Percentiles rank a stretch among this genome's conserved stretches.
These are phyloP conservation scores for Phytopythium boreale DNA, from an alignment of 352 stramenopile species.

Conservation along the genomic window DNA sequence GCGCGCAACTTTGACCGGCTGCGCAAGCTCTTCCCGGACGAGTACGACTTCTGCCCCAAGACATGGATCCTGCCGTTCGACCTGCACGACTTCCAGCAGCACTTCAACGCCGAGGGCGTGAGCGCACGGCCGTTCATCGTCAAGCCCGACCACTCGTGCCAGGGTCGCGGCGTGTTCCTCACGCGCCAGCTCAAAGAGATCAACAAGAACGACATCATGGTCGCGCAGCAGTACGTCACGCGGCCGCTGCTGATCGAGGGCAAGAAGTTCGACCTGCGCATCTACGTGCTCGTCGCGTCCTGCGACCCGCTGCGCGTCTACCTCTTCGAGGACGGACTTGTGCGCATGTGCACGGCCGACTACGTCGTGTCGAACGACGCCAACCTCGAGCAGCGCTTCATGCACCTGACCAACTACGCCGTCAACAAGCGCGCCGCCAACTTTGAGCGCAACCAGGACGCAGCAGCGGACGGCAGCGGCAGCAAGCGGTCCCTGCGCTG, in stretches of 20 bases:
- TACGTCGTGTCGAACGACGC: slow-evolving; percentile 82
- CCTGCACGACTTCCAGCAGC: slow-evolving; percentile 88
- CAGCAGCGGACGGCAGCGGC: slow-evolving; percentile 50
- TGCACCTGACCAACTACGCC: slow-evolving; percentile 92
- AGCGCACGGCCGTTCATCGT: slow-evolving; percentile 94
- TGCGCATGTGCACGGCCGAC: slow-evolving; percentile 87
- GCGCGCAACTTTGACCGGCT: slow-evolving; percentile 95
- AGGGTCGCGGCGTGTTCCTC: slow-evolving; percentile 94
- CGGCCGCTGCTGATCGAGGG: slow-evolving; percentile 73
- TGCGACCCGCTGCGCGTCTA: slow-evolving; percentile 87
- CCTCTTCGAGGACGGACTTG: slow-evolving; percentile 89
- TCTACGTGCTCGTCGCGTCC: slow-evolving; percentile 91
- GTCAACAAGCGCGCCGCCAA: slow-evolving; percentile 91
- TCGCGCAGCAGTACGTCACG: slow-evolving; percentile 86
- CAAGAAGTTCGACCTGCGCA: slow-evolving; percentile 93
- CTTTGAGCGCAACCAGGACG: slow-evolving; percentile 80
- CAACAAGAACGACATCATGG: slow-evolving; percentile 78
- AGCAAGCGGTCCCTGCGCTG: slow-evolving; percentile 90
- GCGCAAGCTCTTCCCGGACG: slow-evolving; percentile 91
- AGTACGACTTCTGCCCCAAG: slow-evolving; percentile 94
- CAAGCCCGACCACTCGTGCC: slow-evolving; percentile 90
- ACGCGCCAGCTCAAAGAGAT: slow-evolving; percentile 91
- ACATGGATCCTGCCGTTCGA: slow-evolving; percentile 97
- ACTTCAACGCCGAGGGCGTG: slow-evolving; percentile 90
- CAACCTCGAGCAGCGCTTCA: slow-evolving; percentile 87